Evolutionary conservation across 1,284 basidiomycete species (phyloP).

Genomic region (Sporisorium scitamineum): DNA sequence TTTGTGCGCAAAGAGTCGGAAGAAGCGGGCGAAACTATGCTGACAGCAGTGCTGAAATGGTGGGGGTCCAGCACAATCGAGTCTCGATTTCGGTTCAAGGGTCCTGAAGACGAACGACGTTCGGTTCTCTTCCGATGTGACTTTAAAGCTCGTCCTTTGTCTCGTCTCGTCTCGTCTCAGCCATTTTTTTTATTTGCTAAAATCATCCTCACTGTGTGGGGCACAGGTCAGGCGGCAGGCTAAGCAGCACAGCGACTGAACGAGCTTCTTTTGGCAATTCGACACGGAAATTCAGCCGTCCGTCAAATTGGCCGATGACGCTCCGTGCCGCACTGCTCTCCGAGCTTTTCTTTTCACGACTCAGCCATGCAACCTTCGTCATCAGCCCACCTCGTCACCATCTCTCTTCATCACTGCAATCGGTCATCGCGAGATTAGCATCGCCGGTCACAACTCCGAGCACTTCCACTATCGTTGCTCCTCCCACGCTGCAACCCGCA

Average conservation of each 20-base stretch:
- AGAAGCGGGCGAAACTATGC: too few species aligned
- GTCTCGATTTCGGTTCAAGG: background rate
- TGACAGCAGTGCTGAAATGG: background rate
- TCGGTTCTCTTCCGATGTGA: slow-evolving; percentile 4
- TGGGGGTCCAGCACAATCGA: too few species aligned
- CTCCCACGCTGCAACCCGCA: background rate
- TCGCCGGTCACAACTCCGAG: background rate
- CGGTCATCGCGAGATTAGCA: too few species aligned
- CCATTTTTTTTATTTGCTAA: background rate
- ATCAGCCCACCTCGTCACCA: background rate
- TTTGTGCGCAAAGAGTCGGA: background rate
- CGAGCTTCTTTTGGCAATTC: background rate
- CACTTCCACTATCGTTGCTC: background rate
- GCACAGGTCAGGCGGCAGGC: background rate
- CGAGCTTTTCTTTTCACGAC: slow-evolving; percentile 1
- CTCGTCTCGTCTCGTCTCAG: background rate
- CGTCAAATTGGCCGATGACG: slow-evolving; percentile 36
- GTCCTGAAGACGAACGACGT: background rate
- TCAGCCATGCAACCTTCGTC: background rate
- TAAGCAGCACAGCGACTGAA: background rate
- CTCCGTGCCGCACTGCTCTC: slow-evolving; percentile 5
- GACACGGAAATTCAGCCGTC: slow-evolving; percentile 6
- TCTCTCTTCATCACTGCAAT: background rate
- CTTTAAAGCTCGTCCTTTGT: background rate
- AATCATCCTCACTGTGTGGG: background rate